phyloP scores from a whole-genome alignment of 1,284 basidiomycete genomes.

The Rhodotorula mucilaginosa region DNA sequence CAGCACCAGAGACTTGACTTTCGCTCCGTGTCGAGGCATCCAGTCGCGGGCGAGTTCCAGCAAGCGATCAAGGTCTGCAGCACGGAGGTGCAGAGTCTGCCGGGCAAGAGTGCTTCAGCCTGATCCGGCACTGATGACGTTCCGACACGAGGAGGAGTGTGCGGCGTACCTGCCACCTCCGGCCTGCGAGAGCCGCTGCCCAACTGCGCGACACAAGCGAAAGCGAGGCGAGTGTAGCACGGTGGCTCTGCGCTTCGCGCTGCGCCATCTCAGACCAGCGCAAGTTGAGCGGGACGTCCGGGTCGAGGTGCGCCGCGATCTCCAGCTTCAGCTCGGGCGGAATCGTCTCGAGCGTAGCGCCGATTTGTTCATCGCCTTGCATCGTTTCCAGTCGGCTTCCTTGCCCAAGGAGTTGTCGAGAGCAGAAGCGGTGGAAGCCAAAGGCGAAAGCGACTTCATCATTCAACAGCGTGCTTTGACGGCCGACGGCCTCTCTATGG shows the following conservation, averaged over 20 bases:
- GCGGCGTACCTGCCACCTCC: neutral
- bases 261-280: neutral
- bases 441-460: no score
- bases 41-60: conserved; percentile 1
- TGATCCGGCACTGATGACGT: neutral
- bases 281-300: neutral
- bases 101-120: neutral
- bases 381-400: no score
- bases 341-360: no score
- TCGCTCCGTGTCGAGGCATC: neutral
- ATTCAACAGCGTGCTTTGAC: no score
- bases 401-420: no score
- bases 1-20: neutral
- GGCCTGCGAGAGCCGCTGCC: neutral
- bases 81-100: neutral
- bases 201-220: neutral
- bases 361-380: no score
- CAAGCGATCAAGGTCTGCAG: neutral
- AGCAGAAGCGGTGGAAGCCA: no score
- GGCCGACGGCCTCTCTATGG: no score
- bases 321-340: no score
- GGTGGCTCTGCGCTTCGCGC: neutral
- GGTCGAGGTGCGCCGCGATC: no score
- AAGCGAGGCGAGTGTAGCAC: no score
- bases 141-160: neutral